Conservation (phyloP, 306 rosid genomes). For the Dalbergia oliveri region DNA sequence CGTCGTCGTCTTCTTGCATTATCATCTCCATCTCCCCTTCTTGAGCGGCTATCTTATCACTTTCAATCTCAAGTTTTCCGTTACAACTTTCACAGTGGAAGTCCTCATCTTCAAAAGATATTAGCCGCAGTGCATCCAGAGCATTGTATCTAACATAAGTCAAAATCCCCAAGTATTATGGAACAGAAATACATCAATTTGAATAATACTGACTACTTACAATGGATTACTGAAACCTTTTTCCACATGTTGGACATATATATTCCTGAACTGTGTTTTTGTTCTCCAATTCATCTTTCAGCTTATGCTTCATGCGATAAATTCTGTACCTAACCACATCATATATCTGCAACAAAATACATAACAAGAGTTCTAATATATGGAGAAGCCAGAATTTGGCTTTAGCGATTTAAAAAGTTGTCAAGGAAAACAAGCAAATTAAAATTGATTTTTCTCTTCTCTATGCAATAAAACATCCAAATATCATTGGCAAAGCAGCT, state of each 20-base stretch:
- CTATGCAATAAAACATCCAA: conserved; percentile 21
- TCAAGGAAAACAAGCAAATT: conserved; percentile 35
- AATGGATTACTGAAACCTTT: conserved; percentile 65
- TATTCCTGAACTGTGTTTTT: conserved; percentile 93
- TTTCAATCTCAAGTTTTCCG: conserved; percentile 88
- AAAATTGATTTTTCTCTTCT: conserved; percentile 39
- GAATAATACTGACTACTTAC: conserved; percentile 23
- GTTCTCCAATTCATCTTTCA: conserved; percentile 98
- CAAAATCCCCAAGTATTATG: conserved; percentile 23
- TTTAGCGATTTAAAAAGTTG: conserved; percentile 37
- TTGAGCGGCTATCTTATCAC: conserved; percentile 88
- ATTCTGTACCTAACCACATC: conserved; percentile 95
- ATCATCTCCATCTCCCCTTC: conserved; percentile 92
- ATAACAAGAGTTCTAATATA: conserved; percentile 43
- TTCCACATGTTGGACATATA: conserved; percentile 84
- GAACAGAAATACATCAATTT: conserved; percentile 29
- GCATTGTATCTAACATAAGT: conserved; percentile 78
- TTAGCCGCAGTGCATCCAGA: conserved; percentile 84
- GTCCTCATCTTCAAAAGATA: conserved; percentile 86
- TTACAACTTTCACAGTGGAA: conserved; percentile 94
- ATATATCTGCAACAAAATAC: conserved; percentile 68
- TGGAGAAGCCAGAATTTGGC: conserved; percentile 41
- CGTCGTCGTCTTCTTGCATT: conserved; percentile 86
- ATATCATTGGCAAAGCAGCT: conserved; percentile 34
- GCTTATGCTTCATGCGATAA: conserved; percentile 93